Percentiles rank a stretch among this genome's conserved stretches.
Evolutionary conservation across 192 early-diverging fungal species (phyloP).

Genomic region (Backusella macrospora): DNA sequence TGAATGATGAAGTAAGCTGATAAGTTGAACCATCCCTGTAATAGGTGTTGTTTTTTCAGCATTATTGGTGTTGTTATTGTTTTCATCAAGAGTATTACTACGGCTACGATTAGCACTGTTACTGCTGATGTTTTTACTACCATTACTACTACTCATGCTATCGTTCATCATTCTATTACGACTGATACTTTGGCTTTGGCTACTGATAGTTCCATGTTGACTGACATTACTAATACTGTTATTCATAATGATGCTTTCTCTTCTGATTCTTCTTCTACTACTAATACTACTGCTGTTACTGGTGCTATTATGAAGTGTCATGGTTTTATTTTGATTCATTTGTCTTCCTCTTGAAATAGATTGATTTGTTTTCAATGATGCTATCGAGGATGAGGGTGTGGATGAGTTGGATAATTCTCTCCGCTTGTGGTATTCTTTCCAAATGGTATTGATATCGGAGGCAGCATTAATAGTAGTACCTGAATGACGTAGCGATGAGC

Average conservation of each 20-base stretch:
- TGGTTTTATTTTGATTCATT: neutral
- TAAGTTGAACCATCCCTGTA: slow-evolving; percentile 22
- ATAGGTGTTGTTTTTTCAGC: neutral
- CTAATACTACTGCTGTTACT: neutral
- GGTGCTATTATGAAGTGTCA: neutral
- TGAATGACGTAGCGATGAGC: neutral
- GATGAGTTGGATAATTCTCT: neutral
- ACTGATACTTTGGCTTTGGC: slow-evolving; percentile 2
- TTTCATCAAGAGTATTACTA: neutral
- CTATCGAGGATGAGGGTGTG: neutral
- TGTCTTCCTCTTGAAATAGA: neutral
- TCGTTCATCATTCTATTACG: neutral
- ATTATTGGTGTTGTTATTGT: neutral
- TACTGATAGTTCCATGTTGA: neutral
- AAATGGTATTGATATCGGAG: slow-evolving; percentile 11
- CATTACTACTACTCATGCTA: neutral
- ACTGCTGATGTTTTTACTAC: neutral
- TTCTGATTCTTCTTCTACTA: neutral
- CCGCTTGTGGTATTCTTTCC: slow-evolving; percentile 20
- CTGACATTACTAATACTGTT: neutral
- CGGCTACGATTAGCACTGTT: neutral
- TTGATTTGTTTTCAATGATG: neutral
- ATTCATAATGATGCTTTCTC: too few species aligned
- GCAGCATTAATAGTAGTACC: neutral
- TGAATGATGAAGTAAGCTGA: slow-evolving; percentile 24